Evolutionary conservation across 2,329 filamentous ascomycete species (phyloP).

Genomic region (Paecilomyces variotii): DNA sequence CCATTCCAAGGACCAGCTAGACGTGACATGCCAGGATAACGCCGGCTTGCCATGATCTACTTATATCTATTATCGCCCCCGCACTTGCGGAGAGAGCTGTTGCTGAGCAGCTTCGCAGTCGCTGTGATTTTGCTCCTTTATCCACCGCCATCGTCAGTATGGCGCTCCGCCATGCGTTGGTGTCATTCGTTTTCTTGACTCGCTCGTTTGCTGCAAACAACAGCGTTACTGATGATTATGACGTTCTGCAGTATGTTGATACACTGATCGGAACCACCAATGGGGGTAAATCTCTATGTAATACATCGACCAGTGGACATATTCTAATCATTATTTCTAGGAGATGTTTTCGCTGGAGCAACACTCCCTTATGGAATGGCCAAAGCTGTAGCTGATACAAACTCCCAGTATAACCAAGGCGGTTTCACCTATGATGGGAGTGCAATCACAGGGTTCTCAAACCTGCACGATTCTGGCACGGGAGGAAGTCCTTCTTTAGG

Average conservation of each 20-base stretch:
- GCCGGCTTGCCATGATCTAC: background rate
- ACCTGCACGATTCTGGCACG: slow-evolving; percentile 45
- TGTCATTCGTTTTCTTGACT: slow-evolving; percentile 2
- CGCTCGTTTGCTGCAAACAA: slow-evolving; percentile 5
- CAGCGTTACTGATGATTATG: slow-evolving; percentile 19
- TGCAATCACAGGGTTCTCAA: slow-evolving; percentile 44
- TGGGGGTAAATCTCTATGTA: slow-evolving; percentile 25
- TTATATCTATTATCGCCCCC: background rate
- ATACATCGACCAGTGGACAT: background rate
- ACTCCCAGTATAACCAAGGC: slow-evolving; percentile 45
- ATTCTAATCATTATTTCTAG: slow-evolving; percentile 13
- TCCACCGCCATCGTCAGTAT: background rate
- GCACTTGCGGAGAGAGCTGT: background rate
- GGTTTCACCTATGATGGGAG: slow-evolving; percentile 48
- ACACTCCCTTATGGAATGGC: slow-evolving; percentile 49
- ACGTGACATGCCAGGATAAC: background rate
- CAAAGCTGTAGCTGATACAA: slow-evolving; percentile 49
- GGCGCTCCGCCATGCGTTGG: background rate
- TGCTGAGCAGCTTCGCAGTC: background rate
- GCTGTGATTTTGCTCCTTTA: background rate
- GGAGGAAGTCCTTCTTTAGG: slow-evolving; percentile 55
- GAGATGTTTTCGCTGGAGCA: slow-evolving; percentile 51
- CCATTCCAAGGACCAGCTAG: background rate
- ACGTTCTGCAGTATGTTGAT: slow-evolving; percentile 40
- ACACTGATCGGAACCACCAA: slow-evolving; percentile 48